Conservation (phyloP, 1,139 yeast genomes). For the Nakaseomyces uthaithaninus region DNA sequence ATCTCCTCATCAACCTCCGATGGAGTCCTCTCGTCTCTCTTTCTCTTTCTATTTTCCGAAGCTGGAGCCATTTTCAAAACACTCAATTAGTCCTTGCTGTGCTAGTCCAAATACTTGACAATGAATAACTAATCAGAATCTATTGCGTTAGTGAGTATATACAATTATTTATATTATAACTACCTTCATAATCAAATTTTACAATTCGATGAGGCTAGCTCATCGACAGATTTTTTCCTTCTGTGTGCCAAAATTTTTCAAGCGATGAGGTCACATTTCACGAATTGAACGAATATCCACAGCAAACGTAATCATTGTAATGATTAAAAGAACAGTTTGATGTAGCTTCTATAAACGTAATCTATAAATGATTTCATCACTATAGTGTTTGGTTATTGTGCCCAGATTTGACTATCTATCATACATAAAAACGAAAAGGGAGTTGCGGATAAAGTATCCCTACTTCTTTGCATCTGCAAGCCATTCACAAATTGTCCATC, state of each 20-base stretch:
- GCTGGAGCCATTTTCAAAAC: slow-evolving; percentile 13
- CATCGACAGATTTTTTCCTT: slow-evolving; percentile 6
- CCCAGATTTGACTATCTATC: no score
- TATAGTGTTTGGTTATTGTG: slow-evolving; percentile 1
- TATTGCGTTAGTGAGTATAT: background rate
- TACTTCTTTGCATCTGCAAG: background rate
- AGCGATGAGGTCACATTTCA: slow-evolving; percentile 4
- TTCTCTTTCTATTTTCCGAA: slow-evolving; percentile 21
- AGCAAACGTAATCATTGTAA: no score
- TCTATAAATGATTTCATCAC: slow-evolving; percentile 5
- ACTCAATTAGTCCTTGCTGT: background rate
- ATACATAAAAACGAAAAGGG: no score
- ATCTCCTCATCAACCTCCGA: slow-evolving; percentile 29
- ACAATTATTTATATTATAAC: background rate
- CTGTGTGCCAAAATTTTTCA: background rate
- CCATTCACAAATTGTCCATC: slow-evolving; percentile 14
- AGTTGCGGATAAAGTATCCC: no score
- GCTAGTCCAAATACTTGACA: no score
- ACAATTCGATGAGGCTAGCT: slow-evolving; percentile 2
- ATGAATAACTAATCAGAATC: background rate
- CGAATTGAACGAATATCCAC: slow-evolving; percentile 1
- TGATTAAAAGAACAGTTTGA: no score
- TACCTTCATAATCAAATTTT: background rate
- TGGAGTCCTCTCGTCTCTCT: slow-evolving; percentile 17
- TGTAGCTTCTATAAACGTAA: no score